Evolutionary conservation across 1,284 basidiomycete genomes (phyloP).

Genomic region (Erythrobasidium hasegawianum): DNA sequence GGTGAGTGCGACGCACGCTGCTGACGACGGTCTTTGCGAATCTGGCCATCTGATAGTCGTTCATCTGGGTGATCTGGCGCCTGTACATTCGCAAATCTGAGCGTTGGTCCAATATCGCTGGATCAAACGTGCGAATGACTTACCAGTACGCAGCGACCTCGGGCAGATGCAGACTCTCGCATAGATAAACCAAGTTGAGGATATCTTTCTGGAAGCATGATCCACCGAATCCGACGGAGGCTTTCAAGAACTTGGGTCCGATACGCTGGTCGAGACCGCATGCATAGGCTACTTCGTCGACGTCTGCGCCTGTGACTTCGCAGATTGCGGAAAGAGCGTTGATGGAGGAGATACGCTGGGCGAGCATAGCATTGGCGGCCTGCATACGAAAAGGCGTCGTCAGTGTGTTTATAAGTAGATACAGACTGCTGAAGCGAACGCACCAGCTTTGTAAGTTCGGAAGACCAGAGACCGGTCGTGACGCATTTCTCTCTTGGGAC

Average conservation of each 20-base stretch:
- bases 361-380: slow-evolving; percentile 97
- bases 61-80: slow-evolving; percentile 90
- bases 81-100: slow-evolving; percentile 77
- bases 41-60: slow-evolving; percentile 85
- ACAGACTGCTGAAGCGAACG: slow-evolving; percentile 21
- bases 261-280: slow-evolving; percentile 90
- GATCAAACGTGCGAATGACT: too few relatives aligned
- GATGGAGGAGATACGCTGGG: slow-evolving; percentile 90
- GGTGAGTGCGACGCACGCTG: slow-evolving; percentile 31
- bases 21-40: slow-evolving; percentile 51
- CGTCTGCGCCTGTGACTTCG: slow-evolving; percentile 98
- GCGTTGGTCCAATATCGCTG: not conserved
- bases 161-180: slow-evolving; percentile 86
- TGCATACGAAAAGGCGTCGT: slow-evolving; percentile 5
- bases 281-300: slow-evolving; percentile 94
- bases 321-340: slow-evolving; percentile 98
- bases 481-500: slow-evolving; percentile 79
- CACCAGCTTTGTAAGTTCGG: slow-evolving; percentile 88
- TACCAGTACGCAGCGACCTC: slow-evolving; percentile 97
- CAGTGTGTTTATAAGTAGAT: not conserved
- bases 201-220: slow-evolving; percentile 99
- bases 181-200: slow-evolving; percentile 95
- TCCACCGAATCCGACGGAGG: slow-evolving; percentile 93
- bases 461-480: slow-evolving; percentile 96
- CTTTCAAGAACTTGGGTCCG: slow-evolving; percentile 92